A percentile compares a stretch with the other conserved stretches of the same genome.
Evolutionary conservation across 129 eudicot genomes (phyloP).

Genomic region (Flaveria trinervia): DNA sequence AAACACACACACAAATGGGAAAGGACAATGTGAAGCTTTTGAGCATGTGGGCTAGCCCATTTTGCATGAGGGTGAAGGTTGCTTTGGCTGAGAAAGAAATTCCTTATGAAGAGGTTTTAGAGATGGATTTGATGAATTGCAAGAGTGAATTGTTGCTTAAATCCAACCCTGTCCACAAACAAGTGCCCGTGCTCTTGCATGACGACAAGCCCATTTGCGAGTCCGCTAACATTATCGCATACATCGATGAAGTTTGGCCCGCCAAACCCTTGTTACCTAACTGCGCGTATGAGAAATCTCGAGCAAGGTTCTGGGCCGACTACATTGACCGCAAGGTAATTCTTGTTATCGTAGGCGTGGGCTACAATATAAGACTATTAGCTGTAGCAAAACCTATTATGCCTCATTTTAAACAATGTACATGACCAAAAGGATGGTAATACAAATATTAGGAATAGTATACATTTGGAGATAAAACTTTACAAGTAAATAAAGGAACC

Average conservation of each 20-base stretch:
- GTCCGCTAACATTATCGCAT: conserved; percentile 63
- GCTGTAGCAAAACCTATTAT: no score
- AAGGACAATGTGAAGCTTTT: conserved; percentile 48
- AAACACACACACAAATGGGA: conserved; percentile 32
- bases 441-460: no score
- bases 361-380: not conserved
- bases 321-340: conserved; percentile 68
- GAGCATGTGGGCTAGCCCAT: conserved; percentile 78
- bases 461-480: no score
- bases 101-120: conserved; percentile 50
- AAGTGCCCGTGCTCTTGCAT: conserved; percentile 69
- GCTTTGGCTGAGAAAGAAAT: conserved; percentile 70
- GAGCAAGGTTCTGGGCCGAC: conserved; percentile 75
- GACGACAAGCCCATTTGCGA: conserved; percentile 55
- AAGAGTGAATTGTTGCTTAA: conserved; percentile 65
- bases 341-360: conserved; percentile 3
- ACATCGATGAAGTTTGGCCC: conserved; percentile 67
- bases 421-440: no score
- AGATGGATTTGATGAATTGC: conserved; percentile 55
- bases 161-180: conserved; percentile 64
- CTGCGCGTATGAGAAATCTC: conserved; percentile 44
- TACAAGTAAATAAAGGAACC: no score
- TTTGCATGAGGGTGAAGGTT: conserved; percentile 58
- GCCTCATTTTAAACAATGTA: no score
- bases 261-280: conserved; percentile 51